Base-by-base conservation (phyloP, 2,329 filamentous ascomycete genomes). In the Paecilomyces niveus region DNA sequence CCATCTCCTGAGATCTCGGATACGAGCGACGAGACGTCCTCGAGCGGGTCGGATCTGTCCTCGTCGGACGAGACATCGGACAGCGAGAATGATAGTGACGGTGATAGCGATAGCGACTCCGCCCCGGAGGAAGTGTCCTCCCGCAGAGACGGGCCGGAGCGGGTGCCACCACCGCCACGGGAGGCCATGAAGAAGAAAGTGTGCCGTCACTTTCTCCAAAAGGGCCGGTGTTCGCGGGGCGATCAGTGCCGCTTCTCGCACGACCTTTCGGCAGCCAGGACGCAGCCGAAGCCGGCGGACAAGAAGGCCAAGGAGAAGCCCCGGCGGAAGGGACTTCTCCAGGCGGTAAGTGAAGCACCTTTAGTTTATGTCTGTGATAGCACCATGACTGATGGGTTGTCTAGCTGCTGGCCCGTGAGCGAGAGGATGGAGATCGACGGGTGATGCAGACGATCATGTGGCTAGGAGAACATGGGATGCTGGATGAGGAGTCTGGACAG, bases 321-420 rank as follows among this genome's bases (percentile, higher is more conserved):
- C 35, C 54, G 55, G 31, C 59, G 75, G 59, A 76, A 78, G 63
- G 73, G 76, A 31, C 67, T 80, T 55, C 73, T 74, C 56, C 74
- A 79, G 61, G 69, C 74, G 58, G 76, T 78, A 62, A 67, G 74
- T 71, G n/a, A n/a, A n/a, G n/a, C n/a, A n/a, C n/a, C n/a, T n/a
- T n/a, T n/a, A n/a, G n/a, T n/a, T n/a, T n/a, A n/a, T n/a, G n/a
- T n/a, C n/a, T n/a, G n/a, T n/a, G n/a, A n/a, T n/a, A n/a, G n/a
- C 15, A 45, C 9, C n/a, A 52, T 35, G 32, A 13, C 51, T 7
- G 24, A 18, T 26, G 15, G 22, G 24, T 33, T 53, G 15, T 54
- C 18, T 55, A 77, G 74, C 71, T 80, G 57, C 63, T 79, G 50
- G 73, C 72, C 33, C 73, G 72, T 54, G 74, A 79, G 63, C 71